These are phyloP conservation scores for Plantago coronopus DNA, from an alignment of 305 asterid genomes.

Conservation along the genomic window DNA sequence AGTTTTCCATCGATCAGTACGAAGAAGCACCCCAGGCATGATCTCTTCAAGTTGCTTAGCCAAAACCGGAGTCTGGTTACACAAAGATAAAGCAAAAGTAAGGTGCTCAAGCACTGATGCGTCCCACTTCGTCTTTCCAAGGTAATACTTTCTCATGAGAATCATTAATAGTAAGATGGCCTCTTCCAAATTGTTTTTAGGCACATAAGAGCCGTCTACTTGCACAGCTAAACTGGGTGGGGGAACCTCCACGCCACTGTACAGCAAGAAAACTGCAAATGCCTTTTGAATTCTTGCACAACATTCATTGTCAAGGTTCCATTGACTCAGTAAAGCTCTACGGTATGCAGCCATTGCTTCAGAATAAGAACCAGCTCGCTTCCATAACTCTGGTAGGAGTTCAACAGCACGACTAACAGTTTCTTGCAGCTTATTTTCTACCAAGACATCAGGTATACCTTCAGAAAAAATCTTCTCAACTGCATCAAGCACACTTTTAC, in stretches of 20 bases:
- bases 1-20: constrained; percentile 77
- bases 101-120: constrained; percentile 85
- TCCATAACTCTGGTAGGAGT: constrained; percentile 92
- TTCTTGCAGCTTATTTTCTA: constrained; percentile 89
- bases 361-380: constrained; percentile 60
- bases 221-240: constrained; percentile 92
- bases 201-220: constrained; percentile 81
- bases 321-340: constrained; percentile 87
- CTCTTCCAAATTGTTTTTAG: constrained; percentile 86
- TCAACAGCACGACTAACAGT: constrained; percentile 91
- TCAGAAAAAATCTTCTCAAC: constrained; percentile 82
- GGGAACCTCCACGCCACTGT: constrained; percentile 75
- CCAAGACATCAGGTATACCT: constrained; percentile 70
- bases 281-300: constrained; percentile 93
- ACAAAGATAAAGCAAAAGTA: constrained; percentile 72
- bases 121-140: constrained; percentile 81
- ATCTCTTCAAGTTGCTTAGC: constrained; percentile 85
- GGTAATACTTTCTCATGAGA: constrained; percentile 78
- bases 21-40: constrained; percentile 77
- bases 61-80: constrained; percentile 80
- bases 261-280: constrained; percentile 81
- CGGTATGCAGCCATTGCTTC: constrained; percentile 87
- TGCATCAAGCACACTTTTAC: constrained; percentile 90
- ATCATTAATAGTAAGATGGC: constrained; percentile 90
- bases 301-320: constrained; percentile 85